phyloP scores from a whole-genome alignment of 2,329 filamentous ascomycete genomes.

The Botrytis elliptica region DNA sequence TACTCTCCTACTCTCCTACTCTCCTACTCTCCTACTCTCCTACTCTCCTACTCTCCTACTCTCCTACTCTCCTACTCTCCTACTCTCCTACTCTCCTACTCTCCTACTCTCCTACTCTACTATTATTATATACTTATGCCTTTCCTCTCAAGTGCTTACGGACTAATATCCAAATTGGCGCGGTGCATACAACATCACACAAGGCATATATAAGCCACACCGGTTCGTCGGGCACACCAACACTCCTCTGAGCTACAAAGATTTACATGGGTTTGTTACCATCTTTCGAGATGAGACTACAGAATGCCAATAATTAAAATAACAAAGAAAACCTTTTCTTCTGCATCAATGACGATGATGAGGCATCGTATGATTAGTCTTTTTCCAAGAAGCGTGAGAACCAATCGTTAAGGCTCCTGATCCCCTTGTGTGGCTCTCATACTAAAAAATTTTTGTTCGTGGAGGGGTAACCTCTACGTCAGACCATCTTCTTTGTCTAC shows the following conservation, averaged over 20 bases:
- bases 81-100: too few relatives aligned
- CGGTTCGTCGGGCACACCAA: conserved; percentile 5
- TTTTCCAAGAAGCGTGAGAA: neutral
- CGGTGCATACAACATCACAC: conserved; percentile 1
- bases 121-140: neutral
- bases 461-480: neutral
- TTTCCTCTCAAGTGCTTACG: conserved; percentile 6
- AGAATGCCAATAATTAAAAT: neutral
- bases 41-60: too few relatives aligned
- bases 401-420: conserved; percentile 12
- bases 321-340: neutral
- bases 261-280: neutral
- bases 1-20: too few relatives aligned
- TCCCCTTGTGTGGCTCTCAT: neutral
- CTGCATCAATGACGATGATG: neutral
- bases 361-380: conserved; percentile 3
- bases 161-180: conserved; percentile 3
- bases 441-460: neutral
- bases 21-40: too few relatives aligned
- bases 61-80: too few relatives aligned
- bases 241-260: conserved; percentile 4
- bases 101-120: too few relatives aligned
- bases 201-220: conserved; percentile 11
- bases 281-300: neutral
- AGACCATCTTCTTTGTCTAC: conserved; percentile 4